Evolutionary conservation across 352 stramenopile genomes (phyloP), one percentile per base, ranked within the genome.

Genomic region (Pythium aristosporum): DNA sequence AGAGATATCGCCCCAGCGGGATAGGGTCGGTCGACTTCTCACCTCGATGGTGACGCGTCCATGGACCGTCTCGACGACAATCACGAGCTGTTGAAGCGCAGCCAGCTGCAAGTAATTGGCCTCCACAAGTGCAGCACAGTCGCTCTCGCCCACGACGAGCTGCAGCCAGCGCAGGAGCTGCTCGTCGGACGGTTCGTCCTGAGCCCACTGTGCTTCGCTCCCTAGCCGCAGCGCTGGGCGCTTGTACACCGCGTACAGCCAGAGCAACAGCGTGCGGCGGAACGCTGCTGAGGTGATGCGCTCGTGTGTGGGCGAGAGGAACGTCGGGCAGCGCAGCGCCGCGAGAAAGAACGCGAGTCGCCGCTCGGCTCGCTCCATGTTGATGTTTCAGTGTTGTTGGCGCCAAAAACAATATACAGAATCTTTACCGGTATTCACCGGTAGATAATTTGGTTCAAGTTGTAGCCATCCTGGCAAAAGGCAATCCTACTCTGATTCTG

Each of bases 41-140:
- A 77, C 67, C 77, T 90, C 67, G 16, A 92, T 44, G 57, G 79
- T 28, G 23, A 82, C 48, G 55, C 80, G 66, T 57, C 80, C 83
- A 67, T 84, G 34, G 52, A 89, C 73, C 30, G 56, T 71, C 46
- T 85, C 74, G 15, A 70, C 55, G 28, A 74, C 41, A 3, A 66
- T 18, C 21, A 74, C 51, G 25, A 74, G 49, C 21, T 61, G 55
- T 0, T 48, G 8, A 13, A 70, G 36, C 13, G 41, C 39, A 13
- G 23, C 11, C 18, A 23, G 21, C 1, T 25, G n/a, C 7, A 60
- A n/a, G 18, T 39, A 42, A 13, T 57, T 66, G 3, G 59, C 51
- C 5, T 69, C 37, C 18, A 71, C 37, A 54, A 87, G 56, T 20
- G 57, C 36, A 73, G 28, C 41, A 73, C 48, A 39, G 70, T 77